A percentile compares a stretch with the other conserved stretches of the same genome.
Evolutionary conservation across 768 basidiomycete genomes (phyloP).

Genomic region (Boletus sp.): DNA sequence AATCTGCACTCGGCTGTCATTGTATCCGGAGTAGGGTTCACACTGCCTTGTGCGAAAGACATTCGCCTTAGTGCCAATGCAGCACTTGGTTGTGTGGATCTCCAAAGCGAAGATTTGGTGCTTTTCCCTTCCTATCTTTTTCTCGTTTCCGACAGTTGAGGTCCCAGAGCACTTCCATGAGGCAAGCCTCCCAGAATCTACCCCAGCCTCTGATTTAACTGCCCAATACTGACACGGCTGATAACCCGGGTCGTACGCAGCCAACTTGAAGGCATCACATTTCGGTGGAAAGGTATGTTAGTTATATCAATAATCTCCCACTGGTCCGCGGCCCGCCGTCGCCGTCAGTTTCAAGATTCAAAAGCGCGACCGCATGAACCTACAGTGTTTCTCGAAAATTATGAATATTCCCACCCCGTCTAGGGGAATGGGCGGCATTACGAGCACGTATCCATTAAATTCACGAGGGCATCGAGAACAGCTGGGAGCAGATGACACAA

Average conservation of each 20-base stretch:
- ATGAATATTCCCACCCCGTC: neutral
- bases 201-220: neutral
- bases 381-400: neutral
- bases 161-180: slow-evolving; percentile 8
- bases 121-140: neutral
- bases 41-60: slow-evolving; percentile 11
- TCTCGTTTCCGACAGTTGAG: slow-evolving; percentile 8
- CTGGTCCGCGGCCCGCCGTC: neutral
- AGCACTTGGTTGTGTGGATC: slow-evolving; percentile 9
- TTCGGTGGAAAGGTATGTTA: neutral
- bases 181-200: neutral
- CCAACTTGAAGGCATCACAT: neutral
- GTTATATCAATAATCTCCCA: neutral
- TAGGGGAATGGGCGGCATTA: neutral
- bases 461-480: neutral
- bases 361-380: neutral
- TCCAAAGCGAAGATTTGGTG: slow-evolving; percentile 1
- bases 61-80: neutral
- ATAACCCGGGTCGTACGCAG: neutral
- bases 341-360: neutral
- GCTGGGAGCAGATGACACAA: neutral
- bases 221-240: neutral
- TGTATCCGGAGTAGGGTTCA: neutral
- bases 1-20: neutral
- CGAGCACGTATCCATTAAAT: neutral